phyloP scores from a whole-genome alignment of 495 filamentous ascomycete species.

The Pseudomonodictys pantanalensis region DNA sequence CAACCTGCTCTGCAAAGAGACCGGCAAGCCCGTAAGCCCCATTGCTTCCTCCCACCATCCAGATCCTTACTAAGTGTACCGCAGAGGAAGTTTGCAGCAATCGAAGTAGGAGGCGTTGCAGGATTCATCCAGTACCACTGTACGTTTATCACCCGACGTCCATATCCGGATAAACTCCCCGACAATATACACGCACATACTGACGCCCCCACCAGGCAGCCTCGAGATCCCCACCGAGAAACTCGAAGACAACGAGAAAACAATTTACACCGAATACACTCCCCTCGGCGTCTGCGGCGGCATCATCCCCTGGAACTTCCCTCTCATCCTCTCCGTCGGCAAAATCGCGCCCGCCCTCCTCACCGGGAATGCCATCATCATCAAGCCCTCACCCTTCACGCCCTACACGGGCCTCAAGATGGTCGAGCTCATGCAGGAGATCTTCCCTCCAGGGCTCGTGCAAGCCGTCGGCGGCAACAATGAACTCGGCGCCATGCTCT shows the following conservation, averaged over 20 bases:
- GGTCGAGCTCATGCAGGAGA: conserved; percentile 56
- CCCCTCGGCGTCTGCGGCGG: conserved; percentile 34
- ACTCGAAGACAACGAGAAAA: conserved; percentile 41
- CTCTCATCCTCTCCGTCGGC: conserved; percentile 51
- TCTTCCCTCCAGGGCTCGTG: conserved; percentile 65
- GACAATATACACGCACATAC: neutral
- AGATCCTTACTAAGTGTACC: neutral
- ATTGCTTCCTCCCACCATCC: neutral
- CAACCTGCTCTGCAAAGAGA: conserved; percentile 53
- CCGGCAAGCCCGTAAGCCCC: conserved; percentile 54
- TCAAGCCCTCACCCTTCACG: conserved; percentile 60
- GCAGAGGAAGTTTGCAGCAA: conserved; percentile 25
- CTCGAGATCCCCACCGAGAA: conserved; percentile 42
- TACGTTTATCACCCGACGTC: conserved; percentile 2
- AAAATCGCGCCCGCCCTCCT: conserved; percentile 57
- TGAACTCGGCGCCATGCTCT: conserved; percentile 58
- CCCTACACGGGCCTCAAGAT: conserved; percentile 66
- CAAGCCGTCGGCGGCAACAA: conserved; percentile 67
- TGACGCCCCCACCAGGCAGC: conserved; percentile 16
- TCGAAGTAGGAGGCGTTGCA: conserved; percentile 19
- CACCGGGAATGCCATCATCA: conserved; percentile 61
- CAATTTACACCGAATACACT: conserved; percentile 29
- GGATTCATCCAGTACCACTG: conserved; percentile 26
- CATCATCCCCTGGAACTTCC: conserved; percentile 62
- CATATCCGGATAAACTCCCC: neutral